phyloP scores from a whole-genome alignment of 306 rosid genomes.

The Hippophae tibetana region DNA sequence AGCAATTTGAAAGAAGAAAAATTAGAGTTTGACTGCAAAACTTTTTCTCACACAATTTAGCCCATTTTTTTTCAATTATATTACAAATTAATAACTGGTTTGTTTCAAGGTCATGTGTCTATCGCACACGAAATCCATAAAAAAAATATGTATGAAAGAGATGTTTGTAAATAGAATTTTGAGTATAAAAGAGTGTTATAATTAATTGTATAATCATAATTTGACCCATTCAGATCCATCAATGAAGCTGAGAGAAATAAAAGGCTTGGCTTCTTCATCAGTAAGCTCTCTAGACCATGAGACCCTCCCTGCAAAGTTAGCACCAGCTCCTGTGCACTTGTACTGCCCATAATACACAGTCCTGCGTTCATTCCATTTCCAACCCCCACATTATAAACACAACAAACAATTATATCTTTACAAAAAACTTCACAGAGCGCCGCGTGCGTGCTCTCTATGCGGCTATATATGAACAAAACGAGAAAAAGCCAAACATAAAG shows the following conservation, averaged over 20 bases:
- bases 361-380: conserved; percentile 29
- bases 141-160: no score
- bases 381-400: no score
- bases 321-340: conserved; percentile 85
- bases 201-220: conserved; percentile 15
- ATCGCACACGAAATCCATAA: no score
- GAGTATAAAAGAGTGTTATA: no score
- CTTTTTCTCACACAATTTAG: no score
- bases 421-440: neutral
- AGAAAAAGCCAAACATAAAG: conserved; percentile 5
- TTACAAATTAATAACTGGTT: no score
- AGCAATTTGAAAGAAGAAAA: no score
- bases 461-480: neutral
- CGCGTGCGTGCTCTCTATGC: conserved; percentile 8
- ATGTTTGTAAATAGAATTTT: no score
- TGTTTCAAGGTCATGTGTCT: no score
- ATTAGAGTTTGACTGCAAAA: no score
- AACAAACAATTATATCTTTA: neutral
- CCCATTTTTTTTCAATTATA: no score
- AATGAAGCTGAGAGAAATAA: conserved; percentile 68
- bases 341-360: conserved; percentile 96
- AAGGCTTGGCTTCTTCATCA: conserved; percentile 84
- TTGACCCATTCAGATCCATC: conserved; percentile 90
- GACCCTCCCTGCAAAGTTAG: conserved; percentile 80
- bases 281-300: conserved; percentile 94